Conservation (phyloP, 2,329 filamentous ascomycete genomes). For the Hypoxylon sp. region DNA sequence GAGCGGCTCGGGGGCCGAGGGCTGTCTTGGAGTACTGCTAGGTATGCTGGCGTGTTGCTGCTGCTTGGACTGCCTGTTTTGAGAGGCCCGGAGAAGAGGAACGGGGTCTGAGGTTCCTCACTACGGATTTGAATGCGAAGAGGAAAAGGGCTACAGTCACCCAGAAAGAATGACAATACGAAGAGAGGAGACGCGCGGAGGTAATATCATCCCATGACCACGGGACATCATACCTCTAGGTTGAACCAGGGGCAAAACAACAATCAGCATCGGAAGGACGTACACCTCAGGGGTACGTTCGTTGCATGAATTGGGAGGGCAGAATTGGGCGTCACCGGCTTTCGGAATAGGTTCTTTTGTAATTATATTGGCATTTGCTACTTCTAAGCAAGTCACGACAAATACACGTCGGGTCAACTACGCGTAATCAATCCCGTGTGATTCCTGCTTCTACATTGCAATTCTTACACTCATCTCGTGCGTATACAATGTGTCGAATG, state of each 20-base stretch:
- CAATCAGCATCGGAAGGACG: conserved; percentile 18
- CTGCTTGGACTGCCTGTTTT: conserved; percentile 71
- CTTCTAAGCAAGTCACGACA: conserved; percentile 10
- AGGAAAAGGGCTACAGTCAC: not conserved
- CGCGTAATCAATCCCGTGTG: conserved; percentile 18
- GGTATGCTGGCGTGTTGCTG: conserved; percentile 71
- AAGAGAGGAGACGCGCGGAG: conserved; percentile 3
- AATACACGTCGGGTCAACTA: conserved; percentile 23
- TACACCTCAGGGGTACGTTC: conserved; percentile 12
- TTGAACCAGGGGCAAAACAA: conserved; percentile 4
- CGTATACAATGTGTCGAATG: conserved; percentile 27
- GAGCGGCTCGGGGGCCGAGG: conserved; percentile 41
- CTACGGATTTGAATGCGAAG: not conserved
- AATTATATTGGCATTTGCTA: conserved; percentile 28
- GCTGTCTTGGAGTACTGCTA: conserved; percentile 62
- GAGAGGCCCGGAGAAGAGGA: conserved; percentile 41
- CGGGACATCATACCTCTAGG: not conserved
- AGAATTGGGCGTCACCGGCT: conserved; percentile 30
- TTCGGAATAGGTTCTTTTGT: conserved; percentile 31
- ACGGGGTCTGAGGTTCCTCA: not conserved
- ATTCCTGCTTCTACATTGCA: conserved; percentile 30
- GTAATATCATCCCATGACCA: conserved; percentile 10
- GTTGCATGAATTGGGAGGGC: conserved; percentile 8
- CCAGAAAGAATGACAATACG: not conserved
- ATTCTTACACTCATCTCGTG: conserved; percentile 17